Evolutionary conservation across 2,329 filamentous ascomycete genomes (phyloP).

Genomic region (Fusarium nisikadoi): DNA sequence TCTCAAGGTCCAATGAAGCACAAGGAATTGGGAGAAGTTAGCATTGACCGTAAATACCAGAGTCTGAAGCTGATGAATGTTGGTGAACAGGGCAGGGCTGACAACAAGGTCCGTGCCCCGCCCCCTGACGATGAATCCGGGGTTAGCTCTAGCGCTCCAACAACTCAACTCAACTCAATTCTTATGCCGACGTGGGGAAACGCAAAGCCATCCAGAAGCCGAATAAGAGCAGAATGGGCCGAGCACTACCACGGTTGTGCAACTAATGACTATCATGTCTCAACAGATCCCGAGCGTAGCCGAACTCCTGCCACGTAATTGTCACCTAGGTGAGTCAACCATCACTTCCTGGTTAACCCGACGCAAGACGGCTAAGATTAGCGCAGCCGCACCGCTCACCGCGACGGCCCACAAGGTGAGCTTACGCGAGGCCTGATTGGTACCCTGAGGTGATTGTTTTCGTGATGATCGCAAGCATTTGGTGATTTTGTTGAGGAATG

Average conservation of each 20-base stretch:
- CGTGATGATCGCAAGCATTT: slow-evolving; percentile 19
- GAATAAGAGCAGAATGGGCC: neutral
- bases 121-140: slow-evolving; percentile 36
- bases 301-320: slow-evolving; percentile 20
- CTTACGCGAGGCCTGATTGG: slow-evolving; percentile 3
- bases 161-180: neutral
- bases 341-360: slow-evolving; percentile 23
- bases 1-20: fast-evolving
- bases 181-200: slow-evolving; percentile 19
- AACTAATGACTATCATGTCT: neutral
- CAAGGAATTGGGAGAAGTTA: neutral
- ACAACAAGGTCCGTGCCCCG: slow-evolving; percentile 8
- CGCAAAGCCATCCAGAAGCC: neutral
- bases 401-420: slow-evolving; percentile 25
- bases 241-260: neutral
- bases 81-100: neutral
- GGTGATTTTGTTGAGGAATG: slow-evolving; percentile 28
- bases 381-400: slow-evolving; percentile 13
- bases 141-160: slow-evolving; percentile 34
- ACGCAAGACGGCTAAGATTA: slow-evolving; percentile 28
- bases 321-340: slow-evolving; percentile 36
- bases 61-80: neutral
- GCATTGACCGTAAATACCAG: neutral
- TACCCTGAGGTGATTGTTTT: slow-evolving; percentile 5
- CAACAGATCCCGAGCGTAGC: slow-evolving; percentile 34